Evolutionary conservation across 805 yeast species (phyloP), one percentile per base, ranked within the genome.

Genomic region (Pichia thaimueangensis): DNA sequence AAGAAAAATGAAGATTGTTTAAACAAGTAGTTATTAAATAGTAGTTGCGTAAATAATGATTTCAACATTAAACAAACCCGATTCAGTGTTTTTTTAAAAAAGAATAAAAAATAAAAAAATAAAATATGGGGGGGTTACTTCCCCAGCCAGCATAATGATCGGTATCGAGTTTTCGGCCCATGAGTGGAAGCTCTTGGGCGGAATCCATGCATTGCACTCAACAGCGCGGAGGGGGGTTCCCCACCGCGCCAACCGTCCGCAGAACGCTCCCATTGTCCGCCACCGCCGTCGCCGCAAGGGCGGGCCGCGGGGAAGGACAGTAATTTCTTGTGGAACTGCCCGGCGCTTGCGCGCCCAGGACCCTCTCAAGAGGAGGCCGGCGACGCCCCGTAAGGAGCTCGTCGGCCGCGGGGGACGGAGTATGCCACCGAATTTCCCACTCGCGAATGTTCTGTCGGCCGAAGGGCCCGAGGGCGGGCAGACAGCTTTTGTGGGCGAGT

Each of bases 391-490:
- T 45, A 9, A 60, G 42, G 47, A 40, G 47, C 52, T 61, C 16
- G 41, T 20, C 15, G 17, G 36, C 51, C 63, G 61, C 11, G 8
- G 16, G 30, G 37, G 24, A 52, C 57, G 58, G 47, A 55, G 60
- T 46, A 51, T 46, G 53, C 61, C 67, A 63, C 67, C 67, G 67
- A 63, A 63, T 63, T 63, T 63, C 67, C 67, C 67, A 62, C 67
- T 62, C 65, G 64, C 63, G 28, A 39, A 2, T 10, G 12, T 25
- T 43, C 20, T 15, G 4, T 15, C 37, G 24, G 12, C 35, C 24
- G 21, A 8, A n/a, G n/a, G 11, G 6, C 5, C 3, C 25, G 45
- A 24, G 30, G 31, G 21, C 16, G 25, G 33, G 20, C 17, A 17
- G 29, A 39, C 35, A 45, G 57, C 62, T 57, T 57, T 41, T 55